Evolutionary conservation across 2,329 filamentous ascomycete species (phyloP).

Genomic region (Colletotrichum lentis): DNA sequence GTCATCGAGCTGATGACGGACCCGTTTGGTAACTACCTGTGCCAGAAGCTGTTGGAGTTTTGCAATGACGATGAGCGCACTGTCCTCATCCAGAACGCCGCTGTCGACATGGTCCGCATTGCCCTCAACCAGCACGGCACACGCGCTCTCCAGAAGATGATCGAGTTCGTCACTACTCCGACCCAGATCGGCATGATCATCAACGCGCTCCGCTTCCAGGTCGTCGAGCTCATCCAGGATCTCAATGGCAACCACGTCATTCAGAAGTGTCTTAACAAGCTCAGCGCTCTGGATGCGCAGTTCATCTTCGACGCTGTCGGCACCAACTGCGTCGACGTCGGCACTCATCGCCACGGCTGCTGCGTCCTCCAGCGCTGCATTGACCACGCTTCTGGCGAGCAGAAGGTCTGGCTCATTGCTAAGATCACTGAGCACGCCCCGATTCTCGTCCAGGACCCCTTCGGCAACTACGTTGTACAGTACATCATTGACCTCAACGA

Average conservation of each 20-base stretch:
- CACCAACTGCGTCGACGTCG: constrained; percentile 84
- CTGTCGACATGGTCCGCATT: constrained; percentile 87
- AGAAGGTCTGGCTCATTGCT: constrained; percentile 85
- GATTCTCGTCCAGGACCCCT: constrained; percentile 91
- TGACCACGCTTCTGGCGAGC: constrained; percentile 89
- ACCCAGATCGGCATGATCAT: constrained; percentile 91
- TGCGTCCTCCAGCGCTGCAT: constrained; percentile 98
- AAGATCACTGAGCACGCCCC: constrained; percentile 91
- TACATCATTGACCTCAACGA: constrained; percentile 97
- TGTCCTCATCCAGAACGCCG: constrained; percentile 87
- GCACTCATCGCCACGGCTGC: constrained; percentile 96
- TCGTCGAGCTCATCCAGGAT: constrained; percentile 95
- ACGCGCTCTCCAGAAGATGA: constrained; percentile 98
- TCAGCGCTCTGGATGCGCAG: constrained; percentile 82
- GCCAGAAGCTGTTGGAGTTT: constrained; percentile 96
- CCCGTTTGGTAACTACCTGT: constrained; percentile 98
- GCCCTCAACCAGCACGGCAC: constrained; percentile 98
- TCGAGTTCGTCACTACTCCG: constrained; percentile 88
- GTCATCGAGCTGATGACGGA: constrained; percentile 99
- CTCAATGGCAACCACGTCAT: constrained; percentile 99
- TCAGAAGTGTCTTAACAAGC: constrained; percentile 97
- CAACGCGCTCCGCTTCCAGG: constrained; percentile 79
- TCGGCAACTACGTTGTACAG: constrained; percentile 98
- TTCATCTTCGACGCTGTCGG: constrained; percentile 98
- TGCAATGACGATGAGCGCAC: constrained; percentile 96